These are phyloP conservation scores for Gleditsia sinensis DNA, from an alignment of 306 rosid genomes.

Conservation along the genomic window DNA sequence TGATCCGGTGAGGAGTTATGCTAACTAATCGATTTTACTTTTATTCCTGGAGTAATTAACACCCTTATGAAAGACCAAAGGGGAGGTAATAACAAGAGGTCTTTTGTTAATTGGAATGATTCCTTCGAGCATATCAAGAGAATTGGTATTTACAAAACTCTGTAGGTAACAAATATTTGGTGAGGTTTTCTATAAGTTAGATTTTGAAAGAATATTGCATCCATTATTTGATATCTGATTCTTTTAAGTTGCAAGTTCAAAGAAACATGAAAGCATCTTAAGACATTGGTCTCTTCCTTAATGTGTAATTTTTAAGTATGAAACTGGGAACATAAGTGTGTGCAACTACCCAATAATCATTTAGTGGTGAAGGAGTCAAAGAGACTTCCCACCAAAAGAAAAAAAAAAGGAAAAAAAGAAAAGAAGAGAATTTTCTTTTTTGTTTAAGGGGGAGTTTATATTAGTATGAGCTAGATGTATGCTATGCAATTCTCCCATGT, in stretches of 20 bases:
- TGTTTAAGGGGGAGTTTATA: neutral
- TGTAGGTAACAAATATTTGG: neutral
- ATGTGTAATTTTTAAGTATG: neutral
- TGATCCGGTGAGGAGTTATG: neutral
- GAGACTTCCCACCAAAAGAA: no score
- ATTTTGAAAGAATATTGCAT: constrained; percentile 2
- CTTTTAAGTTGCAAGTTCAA: neutral
- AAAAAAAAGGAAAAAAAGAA: neutral
- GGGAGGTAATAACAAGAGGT: constrained; percentile 29
- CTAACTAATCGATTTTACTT: no score
- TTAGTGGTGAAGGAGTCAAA: neutral
- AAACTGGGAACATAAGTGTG: neutral
- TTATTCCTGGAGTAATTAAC: neutral
- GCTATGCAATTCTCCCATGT: neutral
- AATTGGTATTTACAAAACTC: neutral
- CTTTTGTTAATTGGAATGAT: constrained; percentile 23
- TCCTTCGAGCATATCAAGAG: constrained; percentile 12
- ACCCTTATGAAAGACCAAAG: neutral
- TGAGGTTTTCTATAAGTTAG: neutral
- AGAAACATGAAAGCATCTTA: neutral
- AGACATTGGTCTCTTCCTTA: neutral
- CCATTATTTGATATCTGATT: neutral
- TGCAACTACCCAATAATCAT: neutral
- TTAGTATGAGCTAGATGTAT: neutral
- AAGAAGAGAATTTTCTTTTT: neutral